Base-by-base conservation (phyloP, 305 asterid species). In the Rubia peregrina region DNA sequence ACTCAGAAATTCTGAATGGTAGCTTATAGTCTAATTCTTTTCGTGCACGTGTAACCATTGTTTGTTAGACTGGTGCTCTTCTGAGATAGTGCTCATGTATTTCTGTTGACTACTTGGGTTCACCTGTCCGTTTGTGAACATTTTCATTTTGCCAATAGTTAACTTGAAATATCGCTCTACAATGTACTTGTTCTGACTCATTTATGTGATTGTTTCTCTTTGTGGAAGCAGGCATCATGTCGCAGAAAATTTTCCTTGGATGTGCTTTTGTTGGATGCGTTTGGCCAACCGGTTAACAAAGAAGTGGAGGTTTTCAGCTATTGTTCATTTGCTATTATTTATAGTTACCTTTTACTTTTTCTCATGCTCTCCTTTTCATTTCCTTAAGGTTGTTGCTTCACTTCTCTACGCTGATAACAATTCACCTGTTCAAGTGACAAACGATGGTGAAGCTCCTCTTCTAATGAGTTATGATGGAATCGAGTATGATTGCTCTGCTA, bases 231-330 rank as follows among this genome's bases (percentile, higher is more conserved):
- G 98, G 96, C 96, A 78, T 90, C 97, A 56, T 92, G 97, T 80
- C 89, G 97, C 67, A 85, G 92, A 84, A 86, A 83, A 65, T 89
- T 90, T 75, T 86, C 97, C 66, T 59, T 92, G 83, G 96, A 92
- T 76, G 89, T 89, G 48, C 73, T 80, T 24, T 80, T 92, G 66
- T 69, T 79, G 84, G 84, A 90, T 73, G 88, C 82, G 41, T 86
- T 86, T 80, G 89, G 86, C 68, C 68, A 44, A 67, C 81, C 86
- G 19, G 88, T 85, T 81, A 83, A 80, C 77, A 85, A 83, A 78
- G 96, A 89, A 61, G 69, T 81, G 51, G 96, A 92, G 97, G 98
- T 92, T 79, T 74, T 76, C 65, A 71, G 74, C 71, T 76, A 73
- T 62, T 33, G 11, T 71, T 62, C 68, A 69, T 59, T 73, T 59